Evolutionary conservation across 305 asterid species (phyloP), one percentile per base, ranked within the genome.

Genomic region (Fraxinus latifolia): DNA sequence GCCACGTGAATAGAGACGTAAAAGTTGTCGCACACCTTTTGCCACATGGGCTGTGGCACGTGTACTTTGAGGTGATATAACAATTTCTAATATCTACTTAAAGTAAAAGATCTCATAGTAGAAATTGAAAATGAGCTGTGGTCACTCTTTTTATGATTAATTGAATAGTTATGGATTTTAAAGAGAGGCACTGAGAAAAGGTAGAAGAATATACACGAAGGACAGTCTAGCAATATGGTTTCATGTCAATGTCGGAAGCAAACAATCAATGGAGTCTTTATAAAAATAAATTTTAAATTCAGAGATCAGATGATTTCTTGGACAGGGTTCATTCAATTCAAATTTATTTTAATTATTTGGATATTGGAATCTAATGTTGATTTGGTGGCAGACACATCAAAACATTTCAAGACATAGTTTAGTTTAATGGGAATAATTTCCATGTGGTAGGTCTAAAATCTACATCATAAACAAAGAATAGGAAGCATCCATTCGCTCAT

Each of bases 311-410:
- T 65, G 73, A 65, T 65, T 65, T 65, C 73, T 65, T 65, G 73
- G 73, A 25, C 73, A 25, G 73, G 73, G 73, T 65, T 65, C 7
- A 65, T 65, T 65, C 73, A 65, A 11, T 23, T 65, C 36, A 27
- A 65, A 65, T 2, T 25, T 65, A 12, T 23, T 21, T 65, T 8
- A 23, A 65, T 25, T 25, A 65, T 65, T 27, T 65, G 36, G 32
- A 23, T 11, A 65, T 23, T 23, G 79, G 79, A 76, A 76, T 76
- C 79, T 76, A 50, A 23, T 76, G 79, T 76, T 55, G 27, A 47
- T 76, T 76, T 44, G 79, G 79, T 76, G 79, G 79, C 79, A 47
- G 79, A 44, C 79, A 76, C 79, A 76, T 76, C 68, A 44, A 27
- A 44, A 27, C 39, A 21, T 31, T 42, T 42, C 34, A 39, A 23